Conservation (phyloP, 306 rosid genomes). For the Quercus dentata region DNA sequence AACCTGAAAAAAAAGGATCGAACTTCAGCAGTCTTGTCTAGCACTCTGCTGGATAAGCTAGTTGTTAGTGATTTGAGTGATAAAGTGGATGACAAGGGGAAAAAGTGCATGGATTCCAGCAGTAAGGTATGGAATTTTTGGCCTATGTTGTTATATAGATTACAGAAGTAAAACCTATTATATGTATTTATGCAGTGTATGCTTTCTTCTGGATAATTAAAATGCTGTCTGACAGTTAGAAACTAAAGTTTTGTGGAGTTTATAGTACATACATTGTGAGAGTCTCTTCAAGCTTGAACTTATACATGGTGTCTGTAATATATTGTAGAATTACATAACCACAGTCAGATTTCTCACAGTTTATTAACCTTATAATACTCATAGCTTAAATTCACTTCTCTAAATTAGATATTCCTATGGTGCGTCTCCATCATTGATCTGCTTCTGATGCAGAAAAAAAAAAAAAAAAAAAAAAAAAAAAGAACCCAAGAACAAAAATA, state of each 20-base stretch:
- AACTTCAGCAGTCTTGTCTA: neutral
- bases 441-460: neutral
- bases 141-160: neutral
- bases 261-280: neutral
- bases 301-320: neutral
- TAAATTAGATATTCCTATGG: neutral
- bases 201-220: neutral
- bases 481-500: too few relatives aligned
- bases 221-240: neutral
- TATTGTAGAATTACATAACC: neutral
- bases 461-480: too few relatives aligned
- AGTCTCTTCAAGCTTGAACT: neutral
- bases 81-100: conserved; percentile 12
- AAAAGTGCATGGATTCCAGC: conserved; percentile 10
- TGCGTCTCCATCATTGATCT: neutral
- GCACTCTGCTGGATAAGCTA: conserved; percentile 9
- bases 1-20: conserved; percentile 6
- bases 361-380: neutral
- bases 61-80: conserved; percentile 5
- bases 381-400: neutral
- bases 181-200: neutral
- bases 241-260: neutral
- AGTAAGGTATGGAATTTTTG: conserved; percentile 18
- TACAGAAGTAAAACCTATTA: neutral
- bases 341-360: neutral